Percentiles rank a stretch among this genome's conserved stretches.
These are phyloP conservation scores for Fusarium burgessii DNA, from an alignment of 2,329 filamentous ascomycete genomes.

Conservation along the genomic window DNA sequence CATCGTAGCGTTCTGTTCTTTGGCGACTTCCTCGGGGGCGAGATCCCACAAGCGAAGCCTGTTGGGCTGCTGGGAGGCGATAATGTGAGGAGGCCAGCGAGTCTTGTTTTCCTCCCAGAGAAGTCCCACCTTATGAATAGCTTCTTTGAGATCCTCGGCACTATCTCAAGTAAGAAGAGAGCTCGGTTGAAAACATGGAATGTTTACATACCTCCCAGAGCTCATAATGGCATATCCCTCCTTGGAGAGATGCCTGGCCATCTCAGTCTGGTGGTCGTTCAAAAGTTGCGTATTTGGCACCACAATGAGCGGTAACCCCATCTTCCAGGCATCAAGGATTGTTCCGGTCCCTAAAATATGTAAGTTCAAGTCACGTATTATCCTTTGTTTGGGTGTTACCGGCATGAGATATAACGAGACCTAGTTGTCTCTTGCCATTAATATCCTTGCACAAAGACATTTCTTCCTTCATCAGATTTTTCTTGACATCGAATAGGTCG, in stretches of 20 bases:
- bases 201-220: constrained; percentile 67
- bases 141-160: constrained; percentile 50
- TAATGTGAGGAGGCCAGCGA: constrained; percentile 51
- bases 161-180: constrained; percentile 32
- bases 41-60: constrained; percentile 53
- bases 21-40: constrained; percentile 48
- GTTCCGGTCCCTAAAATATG: constrained; percentile 80
- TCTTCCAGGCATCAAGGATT: constrained; percentile 83
- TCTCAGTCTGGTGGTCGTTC: constrained; percentile 90
- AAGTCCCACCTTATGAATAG: constrained; percentile 53
- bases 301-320: constrained; percentile 82
- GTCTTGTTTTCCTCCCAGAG: constrained; percentile 53
- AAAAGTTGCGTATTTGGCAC: constrained; percentile 87
- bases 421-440: constrained; percentile 65
- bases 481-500: constrained; percentile 50
- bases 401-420: constrained; percentile 88
- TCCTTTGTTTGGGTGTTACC: constrained; percentile 62
- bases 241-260: constrained; percentile 79
- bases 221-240: constrained; percentile 84
- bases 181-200: neutral
- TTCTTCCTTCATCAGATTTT: constrained; percentile 54
- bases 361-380: constrained; percentile 15
- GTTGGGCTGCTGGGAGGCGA: constrained; percentile 30
- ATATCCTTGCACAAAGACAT: constrained; percentile 67
- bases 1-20: constrained; percentile 55